Evolutionary conservation across 108 stramenopile genomes (phyloP).

Genomic region (Asterionellopsis glacialis): DNA sequence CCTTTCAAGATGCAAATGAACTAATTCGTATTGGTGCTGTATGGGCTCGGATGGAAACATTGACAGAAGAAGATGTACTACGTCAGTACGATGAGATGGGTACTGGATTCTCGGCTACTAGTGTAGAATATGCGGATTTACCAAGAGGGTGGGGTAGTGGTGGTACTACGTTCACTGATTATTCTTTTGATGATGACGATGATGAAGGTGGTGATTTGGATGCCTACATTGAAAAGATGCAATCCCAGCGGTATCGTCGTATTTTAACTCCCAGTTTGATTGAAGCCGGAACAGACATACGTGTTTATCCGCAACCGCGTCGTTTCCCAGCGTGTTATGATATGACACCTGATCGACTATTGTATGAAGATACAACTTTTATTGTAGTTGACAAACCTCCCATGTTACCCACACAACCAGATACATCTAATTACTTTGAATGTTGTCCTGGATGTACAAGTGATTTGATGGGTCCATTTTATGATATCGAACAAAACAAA

Average conservation of each 20-base stretch:
- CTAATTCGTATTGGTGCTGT: conserved; percentile 81
- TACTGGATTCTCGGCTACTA: background rate
- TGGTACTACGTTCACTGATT: conserved; percentile 4
- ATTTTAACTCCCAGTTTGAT: conserved; percentile 60
- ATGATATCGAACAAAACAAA: conserved; percentile 51
- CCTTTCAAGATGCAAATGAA: conserved; percentile 63
- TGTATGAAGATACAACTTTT: conserved; percentile 88
- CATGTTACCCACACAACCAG: conserved; percentile 85
- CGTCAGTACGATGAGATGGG: conserved; percentile 50
- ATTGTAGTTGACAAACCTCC: conserved; percentile 89
- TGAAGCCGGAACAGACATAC: conserved; percentile 72
- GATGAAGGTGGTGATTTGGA: conserved; percentile 45
- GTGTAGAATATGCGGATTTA: conserved; percentile 39
- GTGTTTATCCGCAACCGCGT: conserved; percentile 77
- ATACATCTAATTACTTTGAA: conserved; percentile 83
- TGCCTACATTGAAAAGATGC: conserved; percentile 60
- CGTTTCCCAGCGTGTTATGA: conserved; percentile 79
- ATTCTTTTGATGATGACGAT: conserved; percentile 12
- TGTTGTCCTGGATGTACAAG: conserved; percentile 81
- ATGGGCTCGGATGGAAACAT: conserved; percentile 75
- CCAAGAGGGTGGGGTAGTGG: conserved; percentile 57
- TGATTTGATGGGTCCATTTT: conserved; percentile 69
- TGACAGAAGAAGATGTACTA: conserved; percentile 69
- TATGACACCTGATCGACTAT: conserved; percentile 27
- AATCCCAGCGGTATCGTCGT: conserved; percentile 61